Conservation (phyloP, 768 basidiomycete genomes). For the Paxillus ammoniavirescens region DNA sequence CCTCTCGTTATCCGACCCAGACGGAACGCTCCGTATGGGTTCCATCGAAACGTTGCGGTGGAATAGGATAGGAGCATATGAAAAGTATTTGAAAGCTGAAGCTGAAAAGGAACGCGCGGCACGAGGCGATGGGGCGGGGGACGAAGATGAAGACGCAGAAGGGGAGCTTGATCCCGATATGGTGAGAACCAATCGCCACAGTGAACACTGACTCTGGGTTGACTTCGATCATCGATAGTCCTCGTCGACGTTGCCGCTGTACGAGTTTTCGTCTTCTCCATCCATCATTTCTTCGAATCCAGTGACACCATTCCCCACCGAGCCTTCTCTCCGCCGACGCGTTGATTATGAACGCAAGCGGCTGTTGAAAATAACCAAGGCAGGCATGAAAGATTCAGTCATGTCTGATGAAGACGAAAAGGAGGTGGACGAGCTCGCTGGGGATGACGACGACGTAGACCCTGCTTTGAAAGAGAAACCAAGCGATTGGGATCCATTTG, state of each 20-base stretch:
- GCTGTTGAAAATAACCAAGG: slow-evolving; percentile 27
- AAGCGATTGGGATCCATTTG: slow-evolving; percentile 31
- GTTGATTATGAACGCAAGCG: slow-evolving; percentile 32
- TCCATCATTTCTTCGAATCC: slow-evolving; percentile 27
- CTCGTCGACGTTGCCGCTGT: slow-evolving; percentile 26
- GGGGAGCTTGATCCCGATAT: slow-evolving; percentile 28
- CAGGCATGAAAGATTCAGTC: slow-evolving; percentile 26
- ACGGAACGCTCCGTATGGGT: slow-evolving; percentile 20
- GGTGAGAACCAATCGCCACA: slow-evolving; percentile 9
- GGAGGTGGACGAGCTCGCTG: slow-evolving; percentile 16
- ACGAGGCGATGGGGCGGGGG: slow-evolving; percentile 16
- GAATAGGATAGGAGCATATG: slow-evolving; percentile 28
- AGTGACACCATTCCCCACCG: slow-evolving; percentile 29
- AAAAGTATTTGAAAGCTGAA: slow-evolving; percentile 25
- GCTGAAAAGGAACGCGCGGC: slow-evolving; percentile 26
- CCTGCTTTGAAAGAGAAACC: slow-evolving; percentile 29
- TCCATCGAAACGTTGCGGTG: slow-evolving; percentile 26
- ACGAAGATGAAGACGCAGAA: slow-evolving; percentile 24
- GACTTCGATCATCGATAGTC: slow-evolving; percentile 14
- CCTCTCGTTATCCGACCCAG: slow-evolving; percentile 24
- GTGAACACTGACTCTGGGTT: not conserved
- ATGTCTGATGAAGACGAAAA: slow-evolving; percentile 21
- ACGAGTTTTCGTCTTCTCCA: slow-evolving; percentile 24
- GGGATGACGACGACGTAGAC: slow-evolving; percentile 10
- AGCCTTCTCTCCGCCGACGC: slow-evolving; percentile 25